Conservation (phyloP, 805 yeast species). For the Yarrowia osloensis region DNA sequence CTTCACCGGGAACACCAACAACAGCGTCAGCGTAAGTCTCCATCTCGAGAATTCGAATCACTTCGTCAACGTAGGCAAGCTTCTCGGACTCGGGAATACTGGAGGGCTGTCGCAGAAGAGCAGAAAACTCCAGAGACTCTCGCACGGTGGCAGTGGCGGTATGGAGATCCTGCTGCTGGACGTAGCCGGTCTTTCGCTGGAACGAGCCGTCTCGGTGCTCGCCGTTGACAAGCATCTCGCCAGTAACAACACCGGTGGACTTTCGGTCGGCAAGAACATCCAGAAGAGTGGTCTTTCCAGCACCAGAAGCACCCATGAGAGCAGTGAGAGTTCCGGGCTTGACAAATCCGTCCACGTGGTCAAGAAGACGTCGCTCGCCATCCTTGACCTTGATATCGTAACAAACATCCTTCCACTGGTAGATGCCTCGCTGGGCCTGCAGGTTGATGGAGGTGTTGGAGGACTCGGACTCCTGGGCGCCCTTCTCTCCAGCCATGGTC, state of each 20-base stretch:
- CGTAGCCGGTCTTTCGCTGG: conserved; percentile 13
- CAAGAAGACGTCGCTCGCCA: conserved; percentile 58
- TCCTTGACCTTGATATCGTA: conserved; percentile 61
- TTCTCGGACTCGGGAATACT: background rate
- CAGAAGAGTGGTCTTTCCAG: background rate
- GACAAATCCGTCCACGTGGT: conserved; percentile 12
- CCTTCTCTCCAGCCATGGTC: conserved; percentile 9
- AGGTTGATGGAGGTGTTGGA: conserved; percentile 1
- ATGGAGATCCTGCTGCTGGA: conserved; percentile 7
- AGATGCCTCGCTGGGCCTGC: conserved; percentile 41
- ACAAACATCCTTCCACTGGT: conserved; percentile 77
- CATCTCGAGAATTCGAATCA: conserved; percentile 9
- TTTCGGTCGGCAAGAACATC: conserved; percentile 15
- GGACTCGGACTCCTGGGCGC: background rate
- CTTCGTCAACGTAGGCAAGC: background rate
- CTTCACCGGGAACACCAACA: conserved; percentile 1
- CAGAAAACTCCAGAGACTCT: conserved; percentile 9
- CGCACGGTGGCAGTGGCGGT: conserved; percentile 3
- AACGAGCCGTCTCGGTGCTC: background rate
- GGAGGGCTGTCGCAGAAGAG: conserved; percentile 4
- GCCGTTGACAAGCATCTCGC: background rate
- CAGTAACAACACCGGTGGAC: conserved; percentile 1
- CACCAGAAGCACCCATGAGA: background rate
- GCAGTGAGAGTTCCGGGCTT: conserved; percentile 9
- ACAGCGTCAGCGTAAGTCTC: background rate